Conservation (phyloP, 345 rosid species). For the Brassica carinata region DNA sequence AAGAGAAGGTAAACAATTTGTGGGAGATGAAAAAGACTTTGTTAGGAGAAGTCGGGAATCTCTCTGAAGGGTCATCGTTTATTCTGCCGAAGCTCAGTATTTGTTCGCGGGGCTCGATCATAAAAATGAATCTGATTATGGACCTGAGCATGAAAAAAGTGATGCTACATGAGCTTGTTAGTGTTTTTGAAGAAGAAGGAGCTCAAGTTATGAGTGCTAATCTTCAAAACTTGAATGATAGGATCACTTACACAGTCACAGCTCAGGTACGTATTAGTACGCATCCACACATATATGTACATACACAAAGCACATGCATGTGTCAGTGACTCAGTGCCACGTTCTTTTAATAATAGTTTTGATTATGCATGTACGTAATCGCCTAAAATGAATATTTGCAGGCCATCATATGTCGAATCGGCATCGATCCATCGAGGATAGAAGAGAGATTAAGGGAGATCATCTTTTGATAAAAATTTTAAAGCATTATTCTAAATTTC, state of each 20-base stretch:
- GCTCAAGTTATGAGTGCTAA: neutral
- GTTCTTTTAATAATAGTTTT: neutral
- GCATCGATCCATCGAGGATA: conserved; percentile 31
- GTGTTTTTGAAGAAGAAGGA: conserved; percentile 38
- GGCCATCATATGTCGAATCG: conserved; percentile 32
- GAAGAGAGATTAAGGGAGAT: conserved; percentile 22
- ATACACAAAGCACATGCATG: neutral
- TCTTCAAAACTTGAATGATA: no score
- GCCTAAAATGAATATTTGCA: conserved; percentile 15
- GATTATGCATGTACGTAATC: neutral
- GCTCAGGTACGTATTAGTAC: no score
- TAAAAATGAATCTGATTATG: conserved; percentile 26
- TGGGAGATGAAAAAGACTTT: conserved; percentile 22
- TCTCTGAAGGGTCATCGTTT: neutral
- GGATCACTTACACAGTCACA: no score
- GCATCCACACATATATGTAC: neutral
- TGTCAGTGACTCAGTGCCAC: neutral
- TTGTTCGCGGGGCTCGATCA: conserved; percentile 20
- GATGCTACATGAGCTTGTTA: conserved; percentile 24
- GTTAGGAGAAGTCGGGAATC: conserved; percentile 9
- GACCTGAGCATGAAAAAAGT: conserved; percentile 22
- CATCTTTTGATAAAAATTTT: neutral
- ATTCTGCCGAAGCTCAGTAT: conserved; percentile 22
- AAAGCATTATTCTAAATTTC: neutral
- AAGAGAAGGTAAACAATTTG: conserved; percentile 16